Evolutionary conservation across 768 basidiomycete genomes (phyloP), one percentile per base, ranked within the genome.

Genomic region (Tubosaeta sp.): DNA sequence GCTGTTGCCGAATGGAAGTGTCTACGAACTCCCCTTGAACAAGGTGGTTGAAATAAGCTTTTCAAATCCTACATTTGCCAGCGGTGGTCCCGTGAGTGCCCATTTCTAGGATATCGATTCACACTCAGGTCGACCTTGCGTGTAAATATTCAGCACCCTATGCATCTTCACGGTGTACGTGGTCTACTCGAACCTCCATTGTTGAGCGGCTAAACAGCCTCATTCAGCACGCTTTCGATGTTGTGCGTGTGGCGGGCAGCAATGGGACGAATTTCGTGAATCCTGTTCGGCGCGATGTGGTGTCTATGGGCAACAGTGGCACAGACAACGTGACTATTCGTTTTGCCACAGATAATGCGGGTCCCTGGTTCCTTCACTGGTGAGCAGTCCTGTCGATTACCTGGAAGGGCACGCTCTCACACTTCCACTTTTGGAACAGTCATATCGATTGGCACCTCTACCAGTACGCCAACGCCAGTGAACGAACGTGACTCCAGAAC

Each of bases 311-410:
- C n/a, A 34, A 37, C 6, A 48, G 49, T 3, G 55, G 74, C 65
- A 50, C 49, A 2, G 63, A 77, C 69, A 63, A 76, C 62, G 77
- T 79, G 19, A 76, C 76, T 3, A 69, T 86, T 44, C 75, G 83
- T 46, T 85, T 82, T 65, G 62, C 65, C 17, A 82, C 83, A 2
- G 79, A 85, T 58, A 86, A 86, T 65, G 74, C 83, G 3, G 85
- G 84, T 10, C 76, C 78, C 8, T 83, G 81, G 77, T 68, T 76
- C 60, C 58, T 76, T 37, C 75, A 76, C 55, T 76, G 63, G 62
- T 64, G 43, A 55, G 52, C 11, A 12, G 14, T 29, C 9, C 43
- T 9, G 5, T 43, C 16, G n/a, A 6, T 14, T 25, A 26, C 25
- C 25, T 11, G 7, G 13, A 43, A 6, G 19, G 22, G 32, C 5